A percentile compares a stretch with the other conserved stretches of the same genome.
phyloP scores from a whole-genome alignment of 73 alveolate genomes.

The Uronychia binucleata region DNA sequence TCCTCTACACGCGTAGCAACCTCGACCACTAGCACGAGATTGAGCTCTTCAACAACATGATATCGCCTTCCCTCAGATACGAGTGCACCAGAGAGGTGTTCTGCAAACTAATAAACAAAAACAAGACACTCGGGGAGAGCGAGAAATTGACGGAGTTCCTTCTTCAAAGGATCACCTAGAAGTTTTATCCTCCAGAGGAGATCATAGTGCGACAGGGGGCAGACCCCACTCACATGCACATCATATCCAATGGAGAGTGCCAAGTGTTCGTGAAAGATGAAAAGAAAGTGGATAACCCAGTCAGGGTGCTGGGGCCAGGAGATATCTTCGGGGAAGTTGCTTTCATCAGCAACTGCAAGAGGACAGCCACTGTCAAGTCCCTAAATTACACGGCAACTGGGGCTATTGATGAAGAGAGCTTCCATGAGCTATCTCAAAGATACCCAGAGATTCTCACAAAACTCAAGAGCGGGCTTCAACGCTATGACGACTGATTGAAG shows the following conservation, averaged over 20 bases:
- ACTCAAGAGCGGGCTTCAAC: no score
- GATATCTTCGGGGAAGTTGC: constrained; percentile 94
- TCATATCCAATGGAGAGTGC: constrained; percentile 54
- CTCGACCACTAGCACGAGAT: neutral
- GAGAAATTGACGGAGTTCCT: constrained; percentile 27
- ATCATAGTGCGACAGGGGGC: constrained; percentile 36
- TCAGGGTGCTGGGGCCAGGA: constrained; percentile 80
- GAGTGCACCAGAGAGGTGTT: constrained; percentile 30
- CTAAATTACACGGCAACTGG: no score
- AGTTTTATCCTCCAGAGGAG: constrained; percentile 39
- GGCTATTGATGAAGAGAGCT: no score
- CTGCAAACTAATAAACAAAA: constrained; percentile 20
- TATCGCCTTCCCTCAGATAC: neutral
- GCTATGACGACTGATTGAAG: no score
- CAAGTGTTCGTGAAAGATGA: constrained; percentile 48
- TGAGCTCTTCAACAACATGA: neutral
- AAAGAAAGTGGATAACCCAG: constrained; percentile 46
- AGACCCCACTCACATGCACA: constrained; percentile 4
- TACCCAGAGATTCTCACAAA: no score
- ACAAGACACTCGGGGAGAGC: constrained; percentile 1
- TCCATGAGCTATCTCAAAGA: no score
- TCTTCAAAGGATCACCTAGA: constrained; percentile 2
- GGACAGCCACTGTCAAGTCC: constrained; percentile 92
- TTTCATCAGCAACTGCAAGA: constrained; percentile 71
- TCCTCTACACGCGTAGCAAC: constrained; percentile 17